These are phyloP conservation scores for Aspergillus glaucus DNA, from an alignment of 2,329 filamentous ascomycete species.

Conservation along the genomic window DNA sequence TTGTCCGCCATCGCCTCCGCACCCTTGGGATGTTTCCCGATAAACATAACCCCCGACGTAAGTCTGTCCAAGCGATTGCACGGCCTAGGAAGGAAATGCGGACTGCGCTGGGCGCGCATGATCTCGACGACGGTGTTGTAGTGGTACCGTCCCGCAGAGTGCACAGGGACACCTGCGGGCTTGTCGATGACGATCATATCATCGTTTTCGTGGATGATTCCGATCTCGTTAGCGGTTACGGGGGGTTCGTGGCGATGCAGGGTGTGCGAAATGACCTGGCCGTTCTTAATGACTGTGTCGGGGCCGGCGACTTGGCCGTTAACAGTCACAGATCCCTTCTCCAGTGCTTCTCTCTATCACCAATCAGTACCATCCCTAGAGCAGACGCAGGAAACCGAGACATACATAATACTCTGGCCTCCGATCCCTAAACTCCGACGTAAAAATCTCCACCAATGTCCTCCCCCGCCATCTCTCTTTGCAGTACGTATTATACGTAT, in stretches of 20 bases:
- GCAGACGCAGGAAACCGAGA: constrained; percentile 6
- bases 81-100: constrained; percentile 57
- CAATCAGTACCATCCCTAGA: not conserved
- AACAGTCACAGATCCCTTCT: constrained; percentile 68
- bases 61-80: constrained; percentile 92
- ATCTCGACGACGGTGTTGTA: constrained; percentile 95
- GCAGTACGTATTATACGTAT: constrained; percentile 89
- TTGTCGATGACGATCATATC: constrained; percentile 97
- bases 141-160: constrained; percentile 90
- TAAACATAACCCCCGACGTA: constrained; percentile 97
- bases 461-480: constrained; percentile 89
- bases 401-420: constrained; percentile 77
- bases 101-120: constrained; percentile 66
- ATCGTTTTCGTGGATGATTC: constrained; percentile 82
- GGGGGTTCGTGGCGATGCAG: constrained; percentile 94
- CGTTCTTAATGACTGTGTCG: constrained; percentile 72
- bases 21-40: constrained; percentile 76
- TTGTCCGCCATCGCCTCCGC: constrained; percentile 72
- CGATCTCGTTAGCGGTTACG: constrained; percentile 72
- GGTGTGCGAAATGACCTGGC: constrained; percentile 86
- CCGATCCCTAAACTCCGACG: constrained; percentile 84
- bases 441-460: constrained; percentile 77
- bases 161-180: constrained; percentile 87
- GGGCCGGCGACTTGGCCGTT: constrained; percentile 67
- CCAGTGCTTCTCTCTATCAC: constrained; percentile 63